Evolutionary conservation across 192 early-diverging fungal genomes (phyloP), one percentile per base, ranked within the genome.

Genomic region (Gaertneriomyces semiglobifer): DNA sequence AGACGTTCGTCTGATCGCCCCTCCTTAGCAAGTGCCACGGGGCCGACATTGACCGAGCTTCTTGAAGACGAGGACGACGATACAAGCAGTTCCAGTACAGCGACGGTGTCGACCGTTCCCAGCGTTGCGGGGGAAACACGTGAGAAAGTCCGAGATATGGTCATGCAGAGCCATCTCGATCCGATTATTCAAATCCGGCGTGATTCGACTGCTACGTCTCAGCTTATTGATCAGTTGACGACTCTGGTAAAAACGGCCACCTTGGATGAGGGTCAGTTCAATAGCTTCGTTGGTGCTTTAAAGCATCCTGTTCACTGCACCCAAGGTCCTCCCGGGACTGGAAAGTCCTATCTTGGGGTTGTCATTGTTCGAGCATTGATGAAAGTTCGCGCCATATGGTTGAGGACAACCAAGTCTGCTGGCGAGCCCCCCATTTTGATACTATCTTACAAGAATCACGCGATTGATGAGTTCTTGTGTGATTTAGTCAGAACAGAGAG

Each of bases 311-410:
- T 74, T 7, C 73, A 74, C 63, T 72, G 68, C 50, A 74, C 73
- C 5, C 71, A 74, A 72, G 72, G 71, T 12, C 74, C 74, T 11
- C 73, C 73, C 6, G 74, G 74, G 42, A 75, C 72, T 38, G 74
- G 74, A n/a, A 76, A 76, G 65, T 72, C 68, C 56, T 76, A 76
- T 50, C 16, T 75, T n/a, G 74, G 74, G n/a, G 74, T 76, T 20
- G 66, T 76, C 16, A 75, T 76, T 53, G 72, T 67, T 20, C 64
- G 72, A 41, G 74, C 74, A 12, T 45, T 76, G 12, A 38, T 76
- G 40, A 45, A 46, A 19, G 44, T 76, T 39, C 40, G 74, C 12
- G 65, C 69, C 41, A 19, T 76, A n/a, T 76, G 74, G 74, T 60
- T 76, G 25, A 48, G 60, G 18, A 40, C 41, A 10, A 45, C 14